Percentiles rank a stretch among this genome's conserved stretches.
phyloP scores from a whole-genome alignment of 768 basidiomycete genomes.

The Termitomyces sp. region DNA sequence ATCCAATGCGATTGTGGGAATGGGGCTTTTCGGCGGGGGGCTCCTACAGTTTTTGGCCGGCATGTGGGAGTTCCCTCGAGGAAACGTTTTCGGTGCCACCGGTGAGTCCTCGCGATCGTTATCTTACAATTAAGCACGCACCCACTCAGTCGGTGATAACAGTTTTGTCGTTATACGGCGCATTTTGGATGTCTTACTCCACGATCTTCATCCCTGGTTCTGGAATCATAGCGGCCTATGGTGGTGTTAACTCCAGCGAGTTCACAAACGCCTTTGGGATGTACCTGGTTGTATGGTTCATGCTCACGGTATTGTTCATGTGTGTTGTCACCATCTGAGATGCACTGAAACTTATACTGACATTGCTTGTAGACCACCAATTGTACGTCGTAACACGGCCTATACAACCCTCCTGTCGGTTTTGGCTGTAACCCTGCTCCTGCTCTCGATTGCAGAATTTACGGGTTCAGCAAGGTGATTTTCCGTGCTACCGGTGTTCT shows the following conservation, averaged over 20 bases:
- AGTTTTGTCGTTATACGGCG: conserved; percentile 74
- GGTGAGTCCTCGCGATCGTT: conserved; percentile 28
- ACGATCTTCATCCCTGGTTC: conserved; percentile 63
- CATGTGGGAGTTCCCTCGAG: conserved; percentile 70
- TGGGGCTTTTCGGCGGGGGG: conserved; percentile 73
- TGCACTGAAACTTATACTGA: neutral
- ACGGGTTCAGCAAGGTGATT: conserved; percentile 15
- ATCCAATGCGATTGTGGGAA: conserved; percentile 69
- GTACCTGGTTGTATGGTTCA: conserved; percentile 64
- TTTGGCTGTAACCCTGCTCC: conserved; percentile 23
- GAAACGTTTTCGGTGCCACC: conserved; percentile 64
- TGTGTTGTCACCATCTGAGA: conserved; percentile 25
- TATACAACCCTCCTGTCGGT: conserved; percentile 22
- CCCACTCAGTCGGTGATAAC: neutral
- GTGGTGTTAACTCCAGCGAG: conserved; percentile 28
- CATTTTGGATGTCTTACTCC: conserved; percentile 79
- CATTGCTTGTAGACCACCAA: conserved; percentile 17
- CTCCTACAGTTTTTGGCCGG: conserved; percentile 79
- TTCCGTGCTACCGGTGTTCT: neutral
- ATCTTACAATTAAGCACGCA: neutral
- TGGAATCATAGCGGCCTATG: conserved; percentile 53
- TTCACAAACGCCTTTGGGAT: conserved; percentile 59
- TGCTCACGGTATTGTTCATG: conserved; percentile 63
- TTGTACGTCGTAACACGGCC: conserved; percentile 21
- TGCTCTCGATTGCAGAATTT: conserved; percentile 23